Evolutionary conservation across 2,329 filamentous ascomycete genomes (phyloP), one percentile per base, ranked within the genome.

Genomic region (Colletotrichum horii): DNA sequence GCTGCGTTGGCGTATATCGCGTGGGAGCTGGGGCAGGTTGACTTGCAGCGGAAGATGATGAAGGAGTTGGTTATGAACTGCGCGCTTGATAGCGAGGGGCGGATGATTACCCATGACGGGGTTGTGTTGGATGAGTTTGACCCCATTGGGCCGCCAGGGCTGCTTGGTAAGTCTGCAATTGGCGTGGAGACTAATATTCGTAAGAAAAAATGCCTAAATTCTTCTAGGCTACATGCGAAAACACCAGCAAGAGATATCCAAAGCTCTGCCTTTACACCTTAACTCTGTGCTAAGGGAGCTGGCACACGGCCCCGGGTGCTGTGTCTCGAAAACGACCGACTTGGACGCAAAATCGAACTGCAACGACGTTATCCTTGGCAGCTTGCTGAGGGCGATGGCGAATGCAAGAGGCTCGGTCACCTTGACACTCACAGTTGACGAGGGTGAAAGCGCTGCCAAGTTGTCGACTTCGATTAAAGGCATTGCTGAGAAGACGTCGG

Each of bases 351-450:
- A 36, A 48, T 36, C 60, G 6, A 38, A 58, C 4, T 71, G 67
- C 36, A 66, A 74, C 28, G n/a, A 61, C 22, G 38, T 74, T 6
- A 66, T 74, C 16, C 60, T 75, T 3, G 72, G 72, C 4, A 75
- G 55, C 4, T 16, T 75, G 3, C 8, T 67, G 1, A 55, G 38
- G 6, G 22, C n/a, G 0, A 72, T 72, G 72, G 62, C 55, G 2
- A 52, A 22, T 6, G 22, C 26, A 1, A 75, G 30, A 8, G 22
- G 38, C 0, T 4, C 11, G 1, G 22, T 72, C 7, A 28, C 36
- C 3, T n/a, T 67, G 12, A 52, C 28, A 2, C 6, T 67, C 8
- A 9, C 12, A 4, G 38, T 24, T 2, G 14, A 43, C 8, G 60
- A 38, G 3, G 56, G 38, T 5, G 68, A 66, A 32, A 71, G 28